phyloP scores from a whole-genome alignment of 495 filamentous ascomycete genomes.

The Trichoderma gamsii region DNA sequence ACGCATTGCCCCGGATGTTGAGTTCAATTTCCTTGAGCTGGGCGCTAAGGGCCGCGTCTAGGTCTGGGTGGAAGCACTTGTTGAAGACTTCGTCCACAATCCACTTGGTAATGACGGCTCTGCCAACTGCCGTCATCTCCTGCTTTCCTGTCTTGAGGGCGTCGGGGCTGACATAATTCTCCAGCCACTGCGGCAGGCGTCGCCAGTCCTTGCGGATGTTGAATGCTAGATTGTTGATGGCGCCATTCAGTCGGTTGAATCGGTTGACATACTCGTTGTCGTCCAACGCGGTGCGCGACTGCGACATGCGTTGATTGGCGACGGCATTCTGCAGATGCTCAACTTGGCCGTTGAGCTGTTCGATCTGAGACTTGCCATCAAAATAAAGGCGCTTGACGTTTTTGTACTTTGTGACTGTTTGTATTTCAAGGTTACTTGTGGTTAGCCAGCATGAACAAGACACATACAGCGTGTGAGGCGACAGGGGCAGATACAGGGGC shows the following conservation, averaged over 20 bases:
- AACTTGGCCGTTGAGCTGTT: constrained; percentile 79
- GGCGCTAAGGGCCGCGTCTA: constrained; percentile 67
- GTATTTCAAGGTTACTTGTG: background rate
- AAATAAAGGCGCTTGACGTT: constrained; percentile 98
- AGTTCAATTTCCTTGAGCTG: constrained; percentile 83
- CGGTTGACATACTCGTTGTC: constrained; percentile 90
- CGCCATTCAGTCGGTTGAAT: constrained; percentile 88
- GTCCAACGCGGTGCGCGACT: constrained; percentile 90
- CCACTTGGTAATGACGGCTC: constrained; percentile 84
- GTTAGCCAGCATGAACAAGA: constrained; percentile 18
- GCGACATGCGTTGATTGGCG: constrained; percentile 88
- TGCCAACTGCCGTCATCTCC: constrained; percentile 95
- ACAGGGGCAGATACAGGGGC: background rate
- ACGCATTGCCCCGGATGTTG: constrained; percentile 72
- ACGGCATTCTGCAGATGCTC: constrained; percentile 94
- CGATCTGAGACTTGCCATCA: constrained; percentile 85
- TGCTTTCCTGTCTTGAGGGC: constrained; percentile 76
- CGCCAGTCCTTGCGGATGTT: constrained; percentile 92
- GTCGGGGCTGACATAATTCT: constrained; percentile 71
- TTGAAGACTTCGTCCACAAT: constrained; percentile 88
- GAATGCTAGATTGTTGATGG: constrained; percentile 91
- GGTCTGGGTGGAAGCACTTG: constrained; percentile 80
- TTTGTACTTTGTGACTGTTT: constrained; percentile 82
- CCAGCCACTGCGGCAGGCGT: constrained; percentile 70
- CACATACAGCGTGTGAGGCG: constrained; percentile 12